These are phyloP conservation scores for Acacia concinna DNA, from an alignment of 331 rosid genomes.

Conservation along the genomic window DNA sequence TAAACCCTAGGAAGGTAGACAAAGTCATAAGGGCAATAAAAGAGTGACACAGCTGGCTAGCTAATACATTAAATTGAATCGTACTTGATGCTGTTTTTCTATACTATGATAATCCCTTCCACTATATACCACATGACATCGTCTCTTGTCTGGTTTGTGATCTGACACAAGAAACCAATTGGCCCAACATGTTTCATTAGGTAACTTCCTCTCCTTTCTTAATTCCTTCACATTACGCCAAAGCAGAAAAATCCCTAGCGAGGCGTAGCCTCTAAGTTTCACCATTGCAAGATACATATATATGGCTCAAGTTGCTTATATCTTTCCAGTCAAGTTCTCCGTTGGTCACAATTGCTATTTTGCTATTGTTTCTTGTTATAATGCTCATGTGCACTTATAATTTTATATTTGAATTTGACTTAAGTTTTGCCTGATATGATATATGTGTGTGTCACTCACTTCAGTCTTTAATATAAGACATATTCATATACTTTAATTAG, in stretches of 20 bases:
- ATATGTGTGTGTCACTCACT: no score
- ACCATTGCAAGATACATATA: not conserved
- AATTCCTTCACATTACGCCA: not conserved
- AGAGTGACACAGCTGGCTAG: not conserved
- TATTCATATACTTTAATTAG: no score
- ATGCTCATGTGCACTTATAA: no score
- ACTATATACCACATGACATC: not conserved
- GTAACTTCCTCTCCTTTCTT: not conserved
- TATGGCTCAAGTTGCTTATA: no score
- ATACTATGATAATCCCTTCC: not conserved
- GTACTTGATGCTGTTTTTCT: not conserved
- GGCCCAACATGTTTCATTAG: not conserved
- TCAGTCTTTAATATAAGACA: no score
- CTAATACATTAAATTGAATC: not conserved
- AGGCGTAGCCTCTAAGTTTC: not conserved
- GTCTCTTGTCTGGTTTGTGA: constrained; percentile 3
- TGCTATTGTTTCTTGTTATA: no score
- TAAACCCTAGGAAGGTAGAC: not conserved
- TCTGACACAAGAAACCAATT: not conserved
- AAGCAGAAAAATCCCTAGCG: not conserved
- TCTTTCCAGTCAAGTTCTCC: no score
- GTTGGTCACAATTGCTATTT: no score
- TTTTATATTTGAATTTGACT: no score
- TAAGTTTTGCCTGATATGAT: no score
- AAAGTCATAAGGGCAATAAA: constrained; percentile 9